phyloP scores from a whole-genome alignment of 164 flowering plant genomes.

The Chimonanthus salicifolius region DNA sequence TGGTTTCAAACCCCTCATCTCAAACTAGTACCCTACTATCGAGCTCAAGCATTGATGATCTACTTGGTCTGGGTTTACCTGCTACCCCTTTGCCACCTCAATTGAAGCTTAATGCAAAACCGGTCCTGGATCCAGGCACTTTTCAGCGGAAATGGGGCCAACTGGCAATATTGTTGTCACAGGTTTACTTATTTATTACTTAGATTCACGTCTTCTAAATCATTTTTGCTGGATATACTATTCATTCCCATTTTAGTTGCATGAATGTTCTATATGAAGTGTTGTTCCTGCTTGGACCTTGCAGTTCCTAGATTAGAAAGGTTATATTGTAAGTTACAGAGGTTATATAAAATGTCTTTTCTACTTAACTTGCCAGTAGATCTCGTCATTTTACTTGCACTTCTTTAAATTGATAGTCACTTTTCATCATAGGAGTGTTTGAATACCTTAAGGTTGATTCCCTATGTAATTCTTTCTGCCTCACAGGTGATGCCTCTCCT shows the following conservation, averaged over 20 bases:
- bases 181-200: slow-evolving; percentile 39
- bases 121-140: slow-evolving; percentile 68
- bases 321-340: not conserved
- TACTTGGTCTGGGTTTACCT: slow-evolving; percentile 53
- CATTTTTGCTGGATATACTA: not conserved
- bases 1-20: slow-evolving; percentile 27
- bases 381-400: not conserved
- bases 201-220: not conserved
- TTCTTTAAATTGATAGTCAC: too few relatives aligned
- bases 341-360: not conserved
- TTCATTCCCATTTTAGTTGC: not conserved
- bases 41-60: slow-evolving; percentile 68
- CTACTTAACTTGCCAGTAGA: not conserved
- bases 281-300: not conserved
- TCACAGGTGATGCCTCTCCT: too few relatives aligned
- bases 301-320: not conserved
- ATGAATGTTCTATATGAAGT: not conserved
- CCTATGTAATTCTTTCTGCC: too few relatives aligned
- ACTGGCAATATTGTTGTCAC: slow-evolving; percentile 56
- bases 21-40: slow-evolving; percentile 27
- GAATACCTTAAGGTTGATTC: too few relatives aligned
- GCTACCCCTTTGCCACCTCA: slow-evolving; percentile 40
- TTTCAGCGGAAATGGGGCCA: slow-evolving; percentile 99
- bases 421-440: too few relatives aligned
- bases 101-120: slow-evolving; percentile 70